These are phyloP conservation scores for Cyamopsis tetragonoloba DNA, from an alignment of 306 rosid genomes.

Conservation along the genomic window DNA sequence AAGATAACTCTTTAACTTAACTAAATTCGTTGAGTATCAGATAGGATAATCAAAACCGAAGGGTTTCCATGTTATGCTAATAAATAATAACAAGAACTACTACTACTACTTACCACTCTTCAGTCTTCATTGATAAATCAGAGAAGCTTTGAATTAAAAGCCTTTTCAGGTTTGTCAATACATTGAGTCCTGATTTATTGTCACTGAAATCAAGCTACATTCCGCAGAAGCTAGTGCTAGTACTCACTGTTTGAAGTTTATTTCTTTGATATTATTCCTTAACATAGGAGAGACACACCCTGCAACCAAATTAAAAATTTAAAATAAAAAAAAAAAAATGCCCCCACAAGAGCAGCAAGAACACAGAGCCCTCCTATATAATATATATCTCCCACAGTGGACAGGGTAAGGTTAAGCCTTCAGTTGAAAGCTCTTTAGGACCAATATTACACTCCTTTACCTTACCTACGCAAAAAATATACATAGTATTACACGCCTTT, in stretches of 20 bases:
- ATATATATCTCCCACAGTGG: conserved; percentile 18
- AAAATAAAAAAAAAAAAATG: too few relatives aligned
- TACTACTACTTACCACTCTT: background rate
- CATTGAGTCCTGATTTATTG: conserved; percentile 28
- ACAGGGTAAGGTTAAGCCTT: conserved; percentile 25
- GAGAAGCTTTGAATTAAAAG: background rate
- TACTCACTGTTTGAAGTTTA: conserved; percentile 35
- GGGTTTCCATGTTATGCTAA: background rate
- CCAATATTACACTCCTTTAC: too few relatives aligned
- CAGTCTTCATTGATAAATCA: conserved; percentile 4
- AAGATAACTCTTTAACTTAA: background rate
- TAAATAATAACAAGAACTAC: background rate
- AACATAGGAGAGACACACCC: conserved; percentile 29
- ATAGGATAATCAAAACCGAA: background rate
- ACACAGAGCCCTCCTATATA: background rate
- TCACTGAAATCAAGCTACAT: conserved; percentile 22
- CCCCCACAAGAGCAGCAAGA: conserved; percentile 32
- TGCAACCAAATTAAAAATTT: conserved; percentile 28
- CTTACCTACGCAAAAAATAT: conserved; percentile 31
- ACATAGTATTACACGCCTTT: conserved; percentile 26
- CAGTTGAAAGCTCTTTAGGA: conserved; percentile 20
- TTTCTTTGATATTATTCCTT: conserved; percentile 49
- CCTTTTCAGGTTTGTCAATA: background rate
- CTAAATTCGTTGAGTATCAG: background rate
- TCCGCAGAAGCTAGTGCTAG: conserved; percentile 32